phyloP scores from a whole-genome alignment of 768 basidiomycete species.

The Panaeolus papilionaceus region DNA sequence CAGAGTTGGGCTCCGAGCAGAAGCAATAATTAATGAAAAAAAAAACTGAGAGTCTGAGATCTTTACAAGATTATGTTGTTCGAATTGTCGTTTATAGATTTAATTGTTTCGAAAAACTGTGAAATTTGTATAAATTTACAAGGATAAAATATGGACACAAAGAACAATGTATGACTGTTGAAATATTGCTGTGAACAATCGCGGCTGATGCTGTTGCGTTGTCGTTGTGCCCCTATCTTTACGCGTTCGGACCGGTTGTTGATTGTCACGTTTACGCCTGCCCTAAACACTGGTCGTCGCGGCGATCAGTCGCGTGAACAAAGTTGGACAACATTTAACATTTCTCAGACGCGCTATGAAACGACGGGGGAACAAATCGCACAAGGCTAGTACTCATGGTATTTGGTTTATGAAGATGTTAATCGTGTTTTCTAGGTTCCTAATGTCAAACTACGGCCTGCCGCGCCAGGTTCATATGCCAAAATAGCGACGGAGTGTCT shows the following conservation, averaged over 20 bases:
- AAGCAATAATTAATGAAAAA: not conserved
- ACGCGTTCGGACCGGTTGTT: not conserved
- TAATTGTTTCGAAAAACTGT: too few relatives aligned
- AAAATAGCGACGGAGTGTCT: conserved; percentile 41
- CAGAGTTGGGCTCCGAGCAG: conserved; percentile 31
- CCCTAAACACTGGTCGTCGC: conserved; percentile 25
- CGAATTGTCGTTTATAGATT: too few relatives aligned
- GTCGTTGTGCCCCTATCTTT: not conserved
- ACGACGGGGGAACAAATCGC: conserved; percentile 69
- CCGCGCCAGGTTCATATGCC: conserved; percentile 43
- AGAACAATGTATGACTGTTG: too few relatives aligned
- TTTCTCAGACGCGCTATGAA: conserved; percentile 37
- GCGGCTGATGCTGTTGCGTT: not conserved
- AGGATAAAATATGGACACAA: too few relatives aligned
- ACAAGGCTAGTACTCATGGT: conserved; percentile 49
- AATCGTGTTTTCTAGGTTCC: conserved; percentile 59
- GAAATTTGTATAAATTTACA: too few relatives aligned
- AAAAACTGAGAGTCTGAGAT: too few relatives aligned
- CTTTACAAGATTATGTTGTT: too few relatives aligned
- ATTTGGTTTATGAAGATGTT: not conserved
- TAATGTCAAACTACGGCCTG: conserved; percentile 81
- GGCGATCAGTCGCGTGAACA: not conserved
- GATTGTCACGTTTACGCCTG: conserved; percentile 24
- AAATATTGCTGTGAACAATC: not conserved
- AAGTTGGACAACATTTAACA: not conserved